Evolutionary conservation across 179 eudicot species (phyloP).

Genomic region (Amaranthus tricolor): DNA sequence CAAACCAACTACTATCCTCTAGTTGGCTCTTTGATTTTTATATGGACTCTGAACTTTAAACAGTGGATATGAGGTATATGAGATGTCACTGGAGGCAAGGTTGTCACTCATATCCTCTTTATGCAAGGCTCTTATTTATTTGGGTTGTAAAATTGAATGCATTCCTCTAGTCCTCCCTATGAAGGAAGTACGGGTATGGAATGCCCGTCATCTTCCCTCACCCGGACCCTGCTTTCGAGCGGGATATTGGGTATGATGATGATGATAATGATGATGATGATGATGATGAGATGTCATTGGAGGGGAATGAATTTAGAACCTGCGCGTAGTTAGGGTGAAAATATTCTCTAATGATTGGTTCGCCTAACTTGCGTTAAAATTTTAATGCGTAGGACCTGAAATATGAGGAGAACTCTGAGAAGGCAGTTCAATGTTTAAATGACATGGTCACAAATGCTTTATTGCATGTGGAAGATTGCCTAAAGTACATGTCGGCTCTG

Average conservation of each 20-base stretch:
- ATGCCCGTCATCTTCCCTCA: no score
- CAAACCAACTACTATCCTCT: background rate
- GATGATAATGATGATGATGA: background rate
- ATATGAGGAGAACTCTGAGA: slow-evolving; percentile 72
- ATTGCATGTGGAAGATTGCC: slow-evolving; percentile 76
- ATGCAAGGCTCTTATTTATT: no score
- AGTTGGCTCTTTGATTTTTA: background rate
- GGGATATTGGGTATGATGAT: no score
- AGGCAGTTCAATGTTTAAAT: slow-evolving; percentile 88
- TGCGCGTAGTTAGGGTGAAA: background rate
- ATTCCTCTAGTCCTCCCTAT: no score
- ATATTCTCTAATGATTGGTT: background rate
- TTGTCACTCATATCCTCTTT: no score
- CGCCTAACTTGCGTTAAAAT: slow-evolving; percentile 2
- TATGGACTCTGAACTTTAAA: no score
- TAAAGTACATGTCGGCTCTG: slow-evolving; percentile 72
- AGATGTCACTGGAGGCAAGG: no score
- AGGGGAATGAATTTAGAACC: background rate
- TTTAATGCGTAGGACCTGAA: slow-evolving; percentile 67
- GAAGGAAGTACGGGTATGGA: no score
- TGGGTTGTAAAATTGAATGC: no score
- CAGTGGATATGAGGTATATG: no score
- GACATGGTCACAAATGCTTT: slow-evolving; percentile 97
- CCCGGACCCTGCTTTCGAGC: no score
- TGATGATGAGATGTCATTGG: no score